Conservation (phyloP, 805 yeast species). For the Candida dajiaensis region DNA sequence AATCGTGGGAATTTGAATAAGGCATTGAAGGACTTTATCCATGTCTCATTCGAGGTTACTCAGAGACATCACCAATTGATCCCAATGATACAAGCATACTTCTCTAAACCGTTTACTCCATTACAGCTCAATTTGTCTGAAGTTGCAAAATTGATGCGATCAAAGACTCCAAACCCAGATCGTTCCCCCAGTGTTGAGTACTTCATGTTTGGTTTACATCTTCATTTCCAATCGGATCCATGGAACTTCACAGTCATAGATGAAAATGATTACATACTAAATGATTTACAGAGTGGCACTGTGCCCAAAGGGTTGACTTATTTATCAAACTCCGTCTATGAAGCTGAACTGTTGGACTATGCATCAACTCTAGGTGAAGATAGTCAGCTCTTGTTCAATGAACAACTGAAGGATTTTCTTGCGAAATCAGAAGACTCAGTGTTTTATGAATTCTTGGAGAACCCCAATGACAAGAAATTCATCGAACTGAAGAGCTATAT, state of each 20-base stretch:
- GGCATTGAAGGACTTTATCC: constrained; percentile 3
- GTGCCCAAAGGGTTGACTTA: constrained; percentile 5
- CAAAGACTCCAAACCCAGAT: not conserved
- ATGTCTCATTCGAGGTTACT: constrained; percentile 1
- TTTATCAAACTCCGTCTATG: constrained; percentile 4
- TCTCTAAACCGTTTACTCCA: constrained; percentile 1
- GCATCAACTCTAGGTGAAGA: not conserved
- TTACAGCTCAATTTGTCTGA: constrained; percentile 3
- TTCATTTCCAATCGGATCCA: constrained; percentile 7
- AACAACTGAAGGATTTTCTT: not conserved
- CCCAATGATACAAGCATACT: constrained; percentile 7
- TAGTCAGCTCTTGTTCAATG: not conserved
- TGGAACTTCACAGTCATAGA: constrained; percentile 3
- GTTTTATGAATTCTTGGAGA: not conserved
- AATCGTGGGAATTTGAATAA: not conserved
- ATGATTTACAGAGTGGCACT: not conserved
- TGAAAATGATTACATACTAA: not conserved
- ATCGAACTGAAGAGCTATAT: constrained; percentile 1
- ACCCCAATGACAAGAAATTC: not conserved
- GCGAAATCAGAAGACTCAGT: not conserved
- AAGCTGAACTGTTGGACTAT: constrained; percentile 4
- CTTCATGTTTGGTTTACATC: constrained; percentile 6
- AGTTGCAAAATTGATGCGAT: constrained; percentile 3
- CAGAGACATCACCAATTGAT: constrained; percentile 2
- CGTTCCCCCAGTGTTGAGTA: not conserved